Evolutionary conservation across 2,329 filamentous ascomycete species (phyloP).

Genomic region (Didymella sp.): DNA sequence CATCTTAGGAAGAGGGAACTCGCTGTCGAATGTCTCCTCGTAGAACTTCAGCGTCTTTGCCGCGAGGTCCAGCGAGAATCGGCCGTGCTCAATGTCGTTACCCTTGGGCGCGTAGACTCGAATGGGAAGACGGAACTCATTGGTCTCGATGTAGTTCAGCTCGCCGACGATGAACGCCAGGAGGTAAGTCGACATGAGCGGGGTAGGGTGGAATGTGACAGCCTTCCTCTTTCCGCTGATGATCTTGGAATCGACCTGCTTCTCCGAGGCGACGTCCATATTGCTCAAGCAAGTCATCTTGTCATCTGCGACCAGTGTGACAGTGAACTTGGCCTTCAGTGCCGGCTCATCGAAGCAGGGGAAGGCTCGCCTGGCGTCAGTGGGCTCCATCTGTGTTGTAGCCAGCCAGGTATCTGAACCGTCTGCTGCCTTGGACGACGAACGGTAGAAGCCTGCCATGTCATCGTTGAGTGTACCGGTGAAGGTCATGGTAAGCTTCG

Average conservation of each 20-base stretch:
- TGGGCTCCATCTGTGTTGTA: slow-evolving; percentile 95
- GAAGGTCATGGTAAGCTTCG: slow-evolving; percentile 78
- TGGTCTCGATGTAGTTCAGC: slow-evolving; percentile 91
- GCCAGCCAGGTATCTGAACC: slow-evolving; percentile 83
- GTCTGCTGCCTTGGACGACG: slow-evolving; percentile 84
- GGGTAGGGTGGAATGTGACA: slow-evolving; percentile 90
- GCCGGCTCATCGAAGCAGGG: slow-evolving; percentile 97
- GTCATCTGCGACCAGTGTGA: slow-evolving; percentile 90
- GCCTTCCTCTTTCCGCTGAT: slow-evolving; percentile 75
- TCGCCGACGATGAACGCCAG: slow-evolving; percentile 93
- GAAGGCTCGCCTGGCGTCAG: slow-evolving; percentile 89
- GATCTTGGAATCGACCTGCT: slow-evolving; percentile 70
- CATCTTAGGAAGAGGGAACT: slow-evolving; percentile 91
- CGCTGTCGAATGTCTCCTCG: slow-evolving; percentile 88
- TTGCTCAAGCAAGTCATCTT: slow-evolving; percentile 92
- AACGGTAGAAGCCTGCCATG: slow-evolving; percentile 97
- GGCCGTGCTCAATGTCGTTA: slow-evolving; percentile 87
- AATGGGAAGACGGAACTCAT: slow-evolving; percentile 87
- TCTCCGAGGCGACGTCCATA: slow-evolving; percentile 89
- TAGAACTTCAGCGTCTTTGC: slow-evolving; percentile 92
- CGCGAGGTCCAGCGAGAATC: slow-evolving; percentile 88
- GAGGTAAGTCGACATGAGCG: slow-evolving; percentile 95
- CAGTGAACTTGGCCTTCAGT: slow-evolving; percentile 89
- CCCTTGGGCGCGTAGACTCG: slow-evolving; percentile 93
- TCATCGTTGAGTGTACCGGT: slow-evolving; percentile 85